phyloP scores from a whole-genome alignment of 1,284 basidiomycete species.

The Cystobasidiaceae sp. region DNA sequence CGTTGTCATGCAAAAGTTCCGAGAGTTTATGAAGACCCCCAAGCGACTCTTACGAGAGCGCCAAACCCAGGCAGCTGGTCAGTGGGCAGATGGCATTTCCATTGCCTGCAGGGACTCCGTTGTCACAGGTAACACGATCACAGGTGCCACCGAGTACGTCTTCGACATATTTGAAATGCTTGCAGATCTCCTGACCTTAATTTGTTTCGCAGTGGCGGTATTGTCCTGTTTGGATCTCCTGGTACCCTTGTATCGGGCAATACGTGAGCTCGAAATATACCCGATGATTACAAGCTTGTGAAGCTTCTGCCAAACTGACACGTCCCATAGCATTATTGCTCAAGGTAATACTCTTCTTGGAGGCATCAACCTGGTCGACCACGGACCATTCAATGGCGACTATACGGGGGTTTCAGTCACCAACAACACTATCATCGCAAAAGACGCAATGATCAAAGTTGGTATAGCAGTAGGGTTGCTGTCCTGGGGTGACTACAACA shows the following conservation, averaged over 20 bases:
- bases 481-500: constrained; percentile 49
- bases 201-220: constrained; percentile 5
- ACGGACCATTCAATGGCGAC: constrained; percentile 60
- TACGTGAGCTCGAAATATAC: constrained; percentile 65
- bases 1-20: constrained; percentile 5
- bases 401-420: constrained; percentile 64
- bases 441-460: constrained; percentile 47
- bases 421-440: constrained; percentile 56
- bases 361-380: constrained; percentile 72
- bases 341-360: constrained; percentile 58
- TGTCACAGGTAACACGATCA: constrained; percentile 66
- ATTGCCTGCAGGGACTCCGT: constrained; percentile 63
- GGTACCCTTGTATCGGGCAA: constrained; percentile 68
- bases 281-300: no score
- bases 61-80: constrained; percentile 17
- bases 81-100: constrained; percentile 72
- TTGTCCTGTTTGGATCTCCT: constrained; percentile 72
- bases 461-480: constrained; percentile 50
- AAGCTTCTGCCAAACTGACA: neutral
- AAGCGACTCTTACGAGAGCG: neutral
- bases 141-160: constrained; percentile 66
- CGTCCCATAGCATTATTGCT: constrained; percentile 33
- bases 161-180: constrained; percentile 31
- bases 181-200: neutral
- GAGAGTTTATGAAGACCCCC: constrained; percentile 5